A percentile compares a stretch with the other conserved stretches of the same genome.
These are phyloP conservation scores for Fraxinus albicans DNA, from an alignment of 305 asterid genomes.

Conservation along the genomic window DNA sequence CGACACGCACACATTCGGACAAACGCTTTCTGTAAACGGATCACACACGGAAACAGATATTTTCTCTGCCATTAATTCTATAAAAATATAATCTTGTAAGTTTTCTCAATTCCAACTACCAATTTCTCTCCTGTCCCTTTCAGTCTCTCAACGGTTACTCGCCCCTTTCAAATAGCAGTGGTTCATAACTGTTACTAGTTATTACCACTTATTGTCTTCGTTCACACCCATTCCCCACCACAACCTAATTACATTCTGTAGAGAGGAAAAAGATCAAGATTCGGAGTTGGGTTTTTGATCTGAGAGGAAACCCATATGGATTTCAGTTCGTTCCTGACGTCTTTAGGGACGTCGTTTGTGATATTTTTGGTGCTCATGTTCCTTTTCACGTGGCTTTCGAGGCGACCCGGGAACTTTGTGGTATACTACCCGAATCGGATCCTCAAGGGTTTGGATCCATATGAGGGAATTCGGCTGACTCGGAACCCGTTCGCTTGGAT, in stretches of 20 bases:
- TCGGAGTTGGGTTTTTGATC: constrained; percentile 9
- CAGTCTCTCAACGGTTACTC: constrained; percentile 38
- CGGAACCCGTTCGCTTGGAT: constrained; percentile 91
- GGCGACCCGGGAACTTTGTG: constrained; percentile 60
- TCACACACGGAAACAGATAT: not conserved
- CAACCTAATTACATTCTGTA: not conserved
- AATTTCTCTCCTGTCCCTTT: not conserved
- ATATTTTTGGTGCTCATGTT: constrained; percentile 64
- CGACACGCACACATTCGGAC: not conserved
- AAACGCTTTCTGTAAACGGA: not conserved
- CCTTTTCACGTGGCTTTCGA: constrained; percentile 78
- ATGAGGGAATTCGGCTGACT: constrained; percentile 52
- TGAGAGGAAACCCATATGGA: constrained; percentile 50
- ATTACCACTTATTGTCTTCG: not conserved
- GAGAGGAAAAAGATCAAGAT: not conserved
- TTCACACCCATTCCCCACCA: not conserved
- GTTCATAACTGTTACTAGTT: constrained; percentile 27
- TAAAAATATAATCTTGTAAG: not conserved
- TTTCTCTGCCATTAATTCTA: not conserved
- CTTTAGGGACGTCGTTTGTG: constrained; percentile 74
- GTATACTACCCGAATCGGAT: constrained; percentile 83
- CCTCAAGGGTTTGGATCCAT: constrained; percentile 73
- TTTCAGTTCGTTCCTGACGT: constrained; percentile 83
- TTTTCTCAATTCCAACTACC: not conserved
- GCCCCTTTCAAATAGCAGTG: constrained; percentile 25